Evolutionary conservation across 2,329 filamentous ascomycete species (phyloP), one percentile per base, ranked within the genome.

Genomic region (Leptographium radiaticola): DNA sequence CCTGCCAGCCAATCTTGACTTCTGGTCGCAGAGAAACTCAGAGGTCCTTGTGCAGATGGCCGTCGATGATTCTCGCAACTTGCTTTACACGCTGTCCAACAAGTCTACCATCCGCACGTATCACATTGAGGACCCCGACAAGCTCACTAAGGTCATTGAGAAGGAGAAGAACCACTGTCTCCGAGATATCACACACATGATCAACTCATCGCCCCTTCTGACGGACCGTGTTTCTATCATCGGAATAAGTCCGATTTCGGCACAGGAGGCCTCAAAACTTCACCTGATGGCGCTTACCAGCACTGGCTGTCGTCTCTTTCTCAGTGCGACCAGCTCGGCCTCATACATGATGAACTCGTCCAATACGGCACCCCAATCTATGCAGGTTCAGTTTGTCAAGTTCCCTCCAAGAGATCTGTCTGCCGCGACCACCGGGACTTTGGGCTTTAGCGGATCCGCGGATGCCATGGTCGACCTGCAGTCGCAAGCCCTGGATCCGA

Each of bases 301-400:
- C 55, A 94, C 89, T 0, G 93, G 94, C 20, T 95, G 90, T 65
- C 83, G 93, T 25, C 80, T 98, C 6, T 97, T 93, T 66, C 76
- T 98, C 53, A 97, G 89, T 64, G 89, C 91, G 6, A 95, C 89
- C 0, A 86, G 85, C 59, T 85, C 88, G 18, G 80, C 81, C 2
- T 86, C 75, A 0, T 83, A 84, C 70, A 78, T 75, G 66, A 74
- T 80, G 34, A 77, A 76, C 15, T 75, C 79, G 20, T 76, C 79
- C 9, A 83, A 76, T 55, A 67, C 75, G 55, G 83, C 87, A 0
- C 90, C 93, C 0, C 90, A 87, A 61, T 96, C 89, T 68, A 96
- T 98, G 89, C 90, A 96, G 67, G 83, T 96, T n/a, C 86, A 94
- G 61, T 93, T 95, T 64, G 88, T 98, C 68, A 94, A 93, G 65